phyloP scores from a whole-genome alignment of 2,329 filamentous ascomycete species.

The Lachnellula willkommii region DNA sequence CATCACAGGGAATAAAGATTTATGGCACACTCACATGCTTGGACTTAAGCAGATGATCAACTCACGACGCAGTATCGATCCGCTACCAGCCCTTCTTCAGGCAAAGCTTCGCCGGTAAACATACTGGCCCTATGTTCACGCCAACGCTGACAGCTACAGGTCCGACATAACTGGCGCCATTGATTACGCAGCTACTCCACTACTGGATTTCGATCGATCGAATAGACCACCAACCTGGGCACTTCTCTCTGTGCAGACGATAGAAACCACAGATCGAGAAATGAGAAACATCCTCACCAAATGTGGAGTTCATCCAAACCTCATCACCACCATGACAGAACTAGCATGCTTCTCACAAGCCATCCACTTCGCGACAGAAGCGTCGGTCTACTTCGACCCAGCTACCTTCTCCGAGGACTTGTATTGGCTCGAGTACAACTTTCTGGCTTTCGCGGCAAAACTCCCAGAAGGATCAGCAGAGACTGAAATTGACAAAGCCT shows the following conservation, averaged over 20 bases:
- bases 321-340: slow-evolving; percentile 10
- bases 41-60: slow-evolving; percentile 21
- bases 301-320: slow-evolving; percentile 3
- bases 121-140: not conserved
- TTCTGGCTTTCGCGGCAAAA: slow-evolving; percentile 14
- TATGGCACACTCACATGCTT: slow-evolving; percentile 22
- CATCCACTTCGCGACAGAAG: slow-evolving; percentile 5
- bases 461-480: not conserved
- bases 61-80: slow-evolving; percentile 3
- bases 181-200: slow-evolving; percentile 18
- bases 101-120: slow-evolving; percentile 18
- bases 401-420: slow-evolving; percentile 15
- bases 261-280: not conserved
- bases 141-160: slow-evolving; percentile 5
- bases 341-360: slow-evolving; percentile 16
- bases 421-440: slow-evolving; percentile 17
- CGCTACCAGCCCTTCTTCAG: slow-evolving; percentile 10
- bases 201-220: slow-evolving; percentile 11
- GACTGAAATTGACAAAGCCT: slow-evolving; percentile 11
- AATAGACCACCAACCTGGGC: slow-evolving; percentile 9
- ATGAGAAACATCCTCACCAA: not conserved
- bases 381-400: slow-evolving; percentile 8
- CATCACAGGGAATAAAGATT: slow-evolving; percentile 13
- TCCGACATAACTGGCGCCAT: slow-evolving; percentile 24
- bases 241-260: not conserved